phyloP scores from a whole-genome alignment of 768 basidiomycete genomes.

The Pulveroboletus sp. region DNA sequence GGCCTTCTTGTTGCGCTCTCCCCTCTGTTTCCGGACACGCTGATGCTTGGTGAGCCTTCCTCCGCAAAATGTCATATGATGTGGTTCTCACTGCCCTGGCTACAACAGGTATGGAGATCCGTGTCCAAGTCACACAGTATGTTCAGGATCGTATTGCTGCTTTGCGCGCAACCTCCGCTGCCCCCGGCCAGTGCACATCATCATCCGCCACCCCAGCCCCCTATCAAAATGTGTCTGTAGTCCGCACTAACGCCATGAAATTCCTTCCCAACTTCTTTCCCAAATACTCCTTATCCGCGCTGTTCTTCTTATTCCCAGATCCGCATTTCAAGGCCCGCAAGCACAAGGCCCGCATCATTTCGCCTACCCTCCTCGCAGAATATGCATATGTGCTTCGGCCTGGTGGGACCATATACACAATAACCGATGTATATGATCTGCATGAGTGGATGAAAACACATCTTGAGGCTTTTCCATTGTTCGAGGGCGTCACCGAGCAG shows the following conservation, averaged over 20 bases:
- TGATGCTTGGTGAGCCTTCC: constrained; percentile 81
- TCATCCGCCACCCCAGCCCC: constrained; percentile 35
- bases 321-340: constrained; percentile 98
- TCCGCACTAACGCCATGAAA: constrained; percentile 98
- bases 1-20: constrained; percentile 87
- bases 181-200: constrained; percentile 11
- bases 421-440: constrained; percentile 93
- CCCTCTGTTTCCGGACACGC: constrained; percentile 82
- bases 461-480: constrained; percentile 82
- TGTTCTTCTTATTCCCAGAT: constrained; percentile 99
- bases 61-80: not conserved
- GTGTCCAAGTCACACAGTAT: constrained; percentile 93
- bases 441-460: constrained; percentile 95
- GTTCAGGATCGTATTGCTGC: constrained; percentile 92
- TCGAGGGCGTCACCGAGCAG: constrained; percentile 72
- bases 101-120: constrained; percentile 86
- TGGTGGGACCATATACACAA: constrained; percentile 96
- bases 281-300: constrained; percentile 83
- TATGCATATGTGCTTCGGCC: constrained; percentile 91
- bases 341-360: constrained; percentile 98
- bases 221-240: constrained; percentile 87
- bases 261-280: constrained; percentile 94
- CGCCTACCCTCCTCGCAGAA: constrained; percentile 93
- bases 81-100: not conserved
- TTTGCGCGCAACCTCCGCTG: constrained; percentile 61